phyloP scores from a whole-genome alignment of 805 yeast genomes.

The Saccharomycopsis amapae region DNA sequence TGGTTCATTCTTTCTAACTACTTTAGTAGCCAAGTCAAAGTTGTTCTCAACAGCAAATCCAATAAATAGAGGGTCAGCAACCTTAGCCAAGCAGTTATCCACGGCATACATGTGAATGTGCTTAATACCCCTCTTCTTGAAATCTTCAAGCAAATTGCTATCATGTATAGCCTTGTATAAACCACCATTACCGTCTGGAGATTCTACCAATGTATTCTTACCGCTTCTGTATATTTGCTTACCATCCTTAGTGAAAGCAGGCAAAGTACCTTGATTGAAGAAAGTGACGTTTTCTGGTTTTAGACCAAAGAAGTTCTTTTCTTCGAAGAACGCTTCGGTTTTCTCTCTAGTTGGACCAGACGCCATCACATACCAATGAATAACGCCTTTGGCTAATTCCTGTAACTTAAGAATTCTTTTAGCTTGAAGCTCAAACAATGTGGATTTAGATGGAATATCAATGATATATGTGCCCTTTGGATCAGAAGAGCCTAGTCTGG shows the following conservation, averaged over 20 bases:
- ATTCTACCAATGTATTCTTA: constrained; percentile 53
- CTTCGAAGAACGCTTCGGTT: constrained; percentile 64
- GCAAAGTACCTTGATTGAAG: constrained; percentile 93
- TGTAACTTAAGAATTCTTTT: constrained; percentile 69
- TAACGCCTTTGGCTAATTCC: constrained; percentile 32
- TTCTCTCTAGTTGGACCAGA: constrained; percentile 74
- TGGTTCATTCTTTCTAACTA: constrained; percentile 86
- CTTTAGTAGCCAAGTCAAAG: constrained; percentile 83
- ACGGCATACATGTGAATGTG: constrained; percentile 97
- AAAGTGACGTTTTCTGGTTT: constrained; percentile 52
- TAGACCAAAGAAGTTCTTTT: constrained; percentile 68
- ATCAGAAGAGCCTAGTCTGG: constrained; percentile 78
- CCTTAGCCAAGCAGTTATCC: constrained; percentile 84
- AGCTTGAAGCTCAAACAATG: constrained; percentile 88
- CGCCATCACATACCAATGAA: constrained; percentile 94
- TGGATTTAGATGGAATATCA: constrained; percentile 73
- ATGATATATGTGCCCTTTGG: constrained; percentile 96
- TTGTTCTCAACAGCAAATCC: constrained; percentile 71
- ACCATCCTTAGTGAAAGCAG: constrained; percentile 75
- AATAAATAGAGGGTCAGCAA: constrained; percentile 81
- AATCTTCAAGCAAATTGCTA: constrained; percentile 61
- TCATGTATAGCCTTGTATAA: constrained; percentile 73
- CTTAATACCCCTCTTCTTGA: constrained; percentile 58
- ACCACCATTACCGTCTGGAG: constrained; percentile 99
- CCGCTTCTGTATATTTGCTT: constrained; percentile 57